Percentiles rank a stretch among this genome's conserved stretches.
These are phyloP conservation scores for Eucalyptus camaldulensis DNA, from an alignment of 345 rosid genomes.

Conservation along the genomic window DNA sequence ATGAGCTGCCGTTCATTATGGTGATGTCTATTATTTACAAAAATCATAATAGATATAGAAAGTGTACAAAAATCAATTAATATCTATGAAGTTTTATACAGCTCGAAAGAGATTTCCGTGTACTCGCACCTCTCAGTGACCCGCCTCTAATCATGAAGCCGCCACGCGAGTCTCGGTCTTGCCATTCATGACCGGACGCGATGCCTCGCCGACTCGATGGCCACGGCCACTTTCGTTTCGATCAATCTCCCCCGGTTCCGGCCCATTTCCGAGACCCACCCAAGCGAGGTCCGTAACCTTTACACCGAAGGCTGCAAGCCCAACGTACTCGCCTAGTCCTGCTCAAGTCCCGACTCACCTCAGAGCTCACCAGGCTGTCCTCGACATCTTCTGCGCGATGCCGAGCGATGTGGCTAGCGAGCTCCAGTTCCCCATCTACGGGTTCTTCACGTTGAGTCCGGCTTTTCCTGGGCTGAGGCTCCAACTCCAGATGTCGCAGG, in stretches of 20 bases:
- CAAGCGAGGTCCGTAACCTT: background rate
- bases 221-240: conserved; percentile 11
- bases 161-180: background rate
- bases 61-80: no score
- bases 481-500: background rate
- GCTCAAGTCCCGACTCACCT: background rate
- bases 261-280: background rate
- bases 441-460: conserved; percentile 31
- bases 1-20: no score
- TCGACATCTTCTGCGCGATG: conserved; percentile 31
- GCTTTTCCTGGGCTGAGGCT: conserved; percentile 7
- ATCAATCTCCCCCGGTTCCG: background rate
- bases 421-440: conserved; percentile 19
- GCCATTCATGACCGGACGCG: background rate
- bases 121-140: background rate
- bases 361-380: conserved; percentile 28
- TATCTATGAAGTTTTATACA: no score
- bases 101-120: background rate
- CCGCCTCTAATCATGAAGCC: conserved; percentile 11
- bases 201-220: background rate
- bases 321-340: conserved; percentile 6
- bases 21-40: no score
- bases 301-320: conserved; percentile 9
- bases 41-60: no score
- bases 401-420: conserved; percentile 40